Conservation (phyloP, 805 yeast species). For the Metschnikowia sp. region DNA sequence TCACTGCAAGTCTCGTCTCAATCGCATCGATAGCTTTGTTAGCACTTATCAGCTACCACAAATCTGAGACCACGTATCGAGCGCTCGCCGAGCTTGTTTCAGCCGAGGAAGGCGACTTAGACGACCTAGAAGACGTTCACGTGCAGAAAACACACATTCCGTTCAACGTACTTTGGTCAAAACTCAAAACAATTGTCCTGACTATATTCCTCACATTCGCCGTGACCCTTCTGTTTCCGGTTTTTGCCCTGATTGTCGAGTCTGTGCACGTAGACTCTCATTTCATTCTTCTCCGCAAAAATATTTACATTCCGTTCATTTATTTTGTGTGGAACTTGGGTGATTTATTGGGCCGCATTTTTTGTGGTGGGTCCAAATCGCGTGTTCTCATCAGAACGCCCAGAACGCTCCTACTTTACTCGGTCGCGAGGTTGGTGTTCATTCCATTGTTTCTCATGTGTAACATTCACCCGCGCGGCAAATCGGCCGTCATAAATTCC, state of each 20-base stretch:
- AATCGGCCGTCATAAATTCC: slow-evolving; percentile 42
- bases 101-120: slow-evolving; percentile 12
- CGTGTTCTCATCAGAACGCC: slow-evolving; percentile 39
- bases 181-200: slow-evolving; percentile 59
- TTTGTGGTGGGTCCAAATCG: slow-evolving; percentile 47
- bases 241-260: slow-evolving; percentile 73
- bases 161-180: slow-evolving; percentile 55
- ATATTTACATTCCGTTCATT: slow-evolving; percentile 64
- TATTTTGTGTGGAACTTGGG: slow-evolving; percentile 88
- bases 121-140: slow-evolving; percentile 3
- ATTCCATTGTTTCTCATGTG: slow-evolving; percentile 73
- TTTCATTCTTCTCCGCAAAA: slow-evolving; percentile 42
- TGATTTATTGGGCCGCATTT: slow-evolving; percentile 73
- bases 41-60: slow-evolving; percentile 29
- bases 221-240: slow-evolving; percentile 79
- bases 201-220: slow-evolving; percentile 74
- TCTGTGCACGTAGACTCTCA: slow-evolving; percentile 38
- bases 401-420: slow-evolving; percentile 46
- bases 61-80: slow-evolving; percentile 21
- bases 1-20: slow-evolving; percentile 50
- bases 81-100: slow-evolving; percentile 14
- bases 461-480: slow-evolving; percentile 45
- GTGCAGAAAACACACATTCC: slow-evolving; percentile 47
- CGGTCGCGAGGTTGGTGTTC: slow-evolving; percentile 53
- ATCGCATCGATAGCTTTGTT: slow-evolving; percentile 40